These are phyloP conservation scores for Aureobasidium pullulans DNA, from an alignment of 2,329 filamentous ascomycete genomes.

Conservation along the genomic window DNA sequence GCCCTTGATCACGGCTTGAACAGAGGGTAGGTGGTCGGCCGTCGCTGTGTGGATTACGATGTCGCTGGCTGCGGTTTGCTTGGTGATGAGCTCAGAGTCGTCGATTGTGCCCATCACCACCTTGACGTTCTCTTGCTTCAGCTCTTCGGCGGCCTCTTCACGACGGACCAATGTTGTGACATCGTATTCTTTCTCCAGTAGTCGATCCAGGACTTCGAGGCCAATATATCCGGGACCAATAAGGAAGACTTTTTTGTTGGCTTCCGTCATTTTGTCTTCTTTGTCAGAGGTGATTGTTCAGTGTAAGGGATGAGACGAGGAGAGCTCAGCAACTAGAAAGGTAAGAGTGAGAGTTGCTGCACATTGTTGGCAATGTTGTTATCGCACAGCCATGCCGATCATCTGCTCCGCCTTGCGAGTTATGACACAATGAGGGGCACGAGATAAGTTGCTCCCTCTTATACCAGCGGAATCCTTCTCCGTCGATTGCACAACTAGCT, in stretches of 20 bases:
- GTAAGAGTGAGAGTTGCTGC: no score
- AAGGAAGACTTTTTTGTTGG: slow-evolving; percentile 33
- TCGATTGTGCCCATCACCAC: slow-evolving; percentile 35
- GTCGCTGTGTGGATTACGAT: slow-evolving; percentile 44
- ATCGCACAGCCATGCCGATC: no score
- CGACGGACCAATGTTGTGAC: slow-evolving; percentile 38
- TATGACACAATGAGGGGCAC: no score
- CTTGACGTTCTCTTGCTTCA: slow-evolving; percentile 32
- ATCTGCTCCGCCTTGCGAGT: no score
- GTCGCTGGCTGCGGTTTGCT: slow-evolving; percentile 33
- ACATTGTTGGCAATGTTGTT: no score
- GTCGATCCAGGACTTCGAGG: slow-evolving; percentile 39
- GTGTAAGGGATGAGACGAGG: background rate
- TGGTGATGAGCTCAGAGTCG: slow-evolving; percentile 33
- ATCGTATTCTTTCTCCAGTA: slow-evolving; percentile 35
- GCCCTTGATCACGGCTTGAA: slow-evolving; percentile 38
- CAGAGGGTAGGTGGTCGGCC: slow-evolving; percentile 41
- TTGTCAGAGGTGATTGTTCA: no score
- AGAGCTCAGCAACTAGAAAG: no score
- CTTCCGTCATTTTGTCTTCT: background rate
- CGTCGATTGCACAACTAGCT: no score
- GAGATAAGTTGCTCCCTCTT: no score
- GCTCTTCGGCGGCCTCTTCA: slow-evolving; percentile 30
- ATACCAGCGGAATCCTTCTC: no score
- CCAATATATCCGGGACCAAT: slow-evolving; percentile 44